Conservation (phyloP, 1,139 yeast genomes). For the Diutina pseudorugosa region DNA sequence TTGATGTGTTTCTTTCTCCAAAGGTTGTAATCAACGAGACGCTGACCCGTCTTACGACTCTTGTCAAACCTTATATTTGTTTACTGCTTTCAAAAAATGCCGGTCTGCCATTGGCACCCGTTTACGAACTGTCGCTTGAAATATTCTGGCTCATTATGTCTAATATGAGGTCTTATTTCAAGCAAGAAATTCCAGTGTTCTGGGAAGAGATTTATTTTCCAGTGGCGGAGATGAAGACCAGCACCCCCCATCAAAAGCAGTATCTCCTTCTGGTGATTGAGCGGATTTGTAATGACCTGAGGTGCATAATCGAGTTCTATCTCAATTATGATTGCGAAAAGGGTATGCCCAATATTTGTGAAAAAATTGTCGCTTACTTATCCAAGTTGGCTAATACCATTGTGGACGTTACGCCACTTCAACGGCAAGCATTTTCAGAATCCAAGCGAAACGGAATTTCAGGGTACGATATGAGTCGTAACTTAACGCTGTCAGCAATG, state of each 20-base stretch:
- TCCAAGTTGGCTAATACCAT: conserved; percentile 62
- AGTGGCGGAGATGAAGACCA: conserved; percentile 80
- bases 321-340: conserved; percentile 93
- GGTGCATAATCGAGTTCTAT: conserved; percentile 84
- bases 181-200: conserved; percentile 87
- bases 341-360: conserved; percentile 75
- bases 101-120: conserved; percentile 83
- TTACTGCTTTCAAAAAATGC: conserved; percentile 83
- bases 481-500: conserved; percentile 60
- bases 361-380: conserved; percentile 64
- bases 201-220: conserved; percentile 91
- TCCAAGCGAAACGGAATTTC: conserved; percentile 50
- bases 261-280: conserved; percentile 71
- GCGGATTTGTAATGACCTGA: conserved; percentile 76
- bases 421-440: conserved; percentile 54
- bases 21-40: conserved; percentile 51
- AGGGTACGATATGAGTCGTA: conserved; percentile 59
- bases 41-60: conserved; percentile 56
- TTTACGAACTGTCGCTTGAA: conserved; percentile 83
- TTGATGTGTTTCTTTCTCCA: conserved; percentile 64
- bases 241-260: conserved; percentile 86
- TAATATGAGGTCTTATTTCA: conserved; percentile 76
- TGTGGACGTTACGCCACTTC: conserved; percentile 61
- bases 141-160: conserved; percentile 85
- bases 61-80: conserved; percentile 77